Conservation (phyloP, 2,329 filamentous ascomycete species). For the Diaporthe capsici region DNA sequence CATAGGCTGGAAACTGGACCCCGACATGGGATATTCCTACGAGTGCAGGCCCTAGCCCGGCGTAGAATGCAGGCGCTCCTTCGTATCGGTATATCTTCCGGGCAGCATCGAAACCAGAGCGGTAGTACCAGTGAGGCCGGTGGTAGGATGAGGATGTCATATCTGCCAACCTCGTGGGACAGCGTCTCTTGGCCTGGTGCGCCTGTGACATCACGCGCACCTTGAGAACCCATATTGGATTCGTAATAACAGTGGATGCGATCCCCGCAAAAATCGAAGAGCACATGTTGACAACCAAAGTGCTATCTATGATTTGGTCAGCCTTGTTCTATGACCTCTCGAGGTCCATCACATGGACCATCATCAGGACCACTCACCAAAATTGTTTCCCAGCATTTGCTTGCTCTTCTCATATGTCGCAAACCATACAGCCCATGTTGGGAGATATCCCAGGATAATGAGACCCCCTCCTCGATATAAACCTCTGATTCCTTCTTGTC, state of each 20-base stretch:
- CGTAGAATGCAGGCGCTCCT: constrained; percentile 92
- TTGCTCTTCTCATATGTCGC: constrained; percentile 95
- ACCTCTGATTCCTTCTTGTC: constrained; percentile 87
- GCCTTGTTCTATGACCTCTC: constrained; percentile 36
- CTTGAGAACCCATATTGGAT: constrained; percentile 99
- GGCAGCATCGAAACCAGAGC: constrained; percentile 89
- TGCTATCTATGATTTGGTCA: constrained; percentile 71
- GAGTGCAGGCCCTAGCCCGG: constrained; percentile 90
- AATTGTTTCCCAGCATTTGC: constrained; percentile 75
- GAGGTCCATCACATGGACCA: not conserved
- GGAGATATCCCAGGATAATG: constrained; percentile 96
- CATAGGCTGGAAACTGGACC: constrained; percentile 99
- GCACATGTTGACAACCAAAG: constrained; percentile 84
- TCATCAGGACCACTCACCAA: constrained; percentile 62
- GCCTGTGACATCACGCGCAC: constrained; percentile 96
- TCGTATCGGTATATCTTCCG: constrained; percentile 96
- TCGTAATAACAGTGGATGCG: constrained; percentile 93
- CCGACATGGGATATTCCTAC: constrained; percentile 95
- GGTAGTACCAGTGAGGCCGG: constrained; percentile 86
- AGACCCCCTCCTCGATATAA: constrained; percentile 95
- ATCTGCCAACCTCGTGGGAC: constrained; percentile 61
- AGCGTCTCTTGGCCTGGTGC: constrained; percentile 61
- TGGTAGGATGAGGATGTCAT: constrained; percentile 67
- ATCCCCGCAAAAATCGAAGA: constrained; percentile 92
- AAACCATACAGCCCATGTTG: constrained; percentile 98